Percentiles rank a stretch among this genome's conserved stretches.
These are phyloP conservation scores for Anacardium occidentale DNA, from an alignment of 345 rosid genomes.

Conservation along the genomic window DNA sequence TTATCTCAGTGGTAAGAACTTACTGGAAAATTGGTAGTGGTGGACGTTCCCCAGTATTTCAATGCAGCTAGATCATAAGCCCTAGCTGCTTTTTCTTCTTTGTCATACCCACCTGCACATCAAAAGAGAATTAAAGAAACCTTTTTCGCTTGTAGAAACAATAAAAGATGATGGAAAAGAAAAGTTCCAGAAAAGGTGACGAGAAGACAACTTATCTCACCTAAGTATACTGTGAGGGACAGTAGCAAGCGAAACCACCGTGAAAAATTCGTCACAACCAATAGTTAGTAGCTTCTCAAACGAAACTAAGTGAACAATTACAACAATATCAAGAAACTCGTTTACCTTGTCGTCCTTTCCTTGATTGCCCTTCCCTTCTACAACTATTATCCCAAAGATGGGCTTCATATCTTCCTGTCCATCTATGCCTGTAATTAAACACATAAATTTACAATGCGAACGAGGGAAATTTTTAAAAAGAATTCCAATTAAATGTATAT, in stretches of 20 bases:
- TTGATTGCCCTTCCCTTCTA: constrained; percentile 97
- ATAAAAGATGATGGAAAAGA: neutral
- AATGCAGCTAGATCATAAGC: constrained; percentile 96
- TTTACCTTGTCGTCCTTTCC: constrained; percentile 97
- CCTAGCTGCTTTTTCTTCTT: constrained; percentile 99
- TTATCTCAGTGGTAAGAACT: neutral
- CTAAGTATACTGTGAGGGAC: constrained; percentile 68
- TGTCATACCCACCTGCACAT: constrained; percentile 88
- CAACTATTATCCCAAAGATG: constrained; percentile 99
- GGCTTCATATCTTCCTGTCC: constrained; percentile 99
- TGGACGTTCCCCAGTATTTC: constrained; percentile 97
- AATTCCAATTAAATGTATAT: too few species aligned
- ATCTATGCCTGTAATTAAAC: constrained; percentile 64
- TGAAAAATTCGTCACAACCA: neutral
- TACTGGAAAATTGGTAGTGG: constrained; percentile 95
- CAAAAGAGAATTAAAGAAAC: neutral
- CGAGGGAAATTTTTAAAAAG: too few species aligned
- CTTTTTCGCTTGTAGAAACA: neutral
- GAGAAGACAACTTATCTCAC: constrained; percentile 38
- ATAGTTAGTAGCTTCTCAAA: constrained; percentile 23
- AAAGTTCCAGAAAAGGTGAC: neutral
- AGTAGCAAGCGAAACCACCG: constrained; percentile 22
- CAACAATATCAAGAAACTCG: neutral
- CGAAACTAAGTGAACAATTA: neutral
- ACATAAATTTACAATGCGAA: neutral